Evolutionary conservation across 768 basidiomycete genomes (phyloP), one percentile per base, ranked within the genome.

Genomic region (Boletus subcaerulescens): DNA sequence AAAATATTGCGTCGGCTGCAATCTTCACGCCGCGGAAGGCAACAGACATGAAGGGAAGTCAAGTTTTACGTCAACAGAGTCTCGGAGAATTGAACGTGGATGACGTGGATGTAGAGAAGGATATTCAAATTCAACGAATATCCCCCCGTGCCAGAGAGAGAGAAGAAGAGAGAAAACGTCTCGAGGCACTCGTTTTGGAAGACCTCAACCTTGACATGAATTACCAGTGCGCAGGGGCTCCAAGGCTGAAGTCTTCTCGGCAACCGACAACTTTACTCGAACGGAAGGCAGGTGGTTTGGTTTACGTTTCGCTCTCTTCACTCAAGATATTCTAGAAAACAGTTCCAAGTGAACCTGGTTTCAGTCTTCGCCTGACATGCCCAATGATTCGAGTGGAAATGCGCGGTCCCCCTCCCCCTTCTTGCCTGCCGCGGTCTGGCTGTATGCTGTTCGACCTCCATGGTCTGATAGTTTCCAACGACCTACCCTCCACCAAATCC

Each of bases 351-450:
- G 35, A 48, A 50, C 17, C 59, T 41, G 36, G 31, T 20, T 38
- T 66, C 26, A 60, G 62, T 45, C 41, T 81, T 3, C 62, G 64
- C 2, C 60, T 88, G 39, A 68, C 66, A 18, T 75, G 85, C 32
- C 71, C 81, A 14, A 74, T 86, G 71, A 64, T 93, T 43, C 83
- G 93, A 18, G 43, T 87, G 20, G 81, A 93, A 65, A 64, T 87
- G 46, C 82, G 89, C 45, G 85, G 82, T 64, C 84, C 86, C 6
- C 76, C 90, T 31, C 84, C 85, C 5, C 65, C 74, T 18, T 66
- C 66, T 2, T 69, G 60, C 24, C 38, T 65, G 8, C 76, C 75
- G 17, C 81, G 89, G 24, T 91, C 91, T 42, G 91, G 93, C 5
- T 80, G 82, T 24, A 56, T 91, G 5, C 71, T 89, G 15, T 26